A percentile compares a stretch with the other conserved stretches of the same genome.
These are phyloP conservation scores for Pseudopithomyces chartarum DNA, from an alignment of 2,329 filamentous ascomycete genomes.

Conservation along the genomic window DNA sequence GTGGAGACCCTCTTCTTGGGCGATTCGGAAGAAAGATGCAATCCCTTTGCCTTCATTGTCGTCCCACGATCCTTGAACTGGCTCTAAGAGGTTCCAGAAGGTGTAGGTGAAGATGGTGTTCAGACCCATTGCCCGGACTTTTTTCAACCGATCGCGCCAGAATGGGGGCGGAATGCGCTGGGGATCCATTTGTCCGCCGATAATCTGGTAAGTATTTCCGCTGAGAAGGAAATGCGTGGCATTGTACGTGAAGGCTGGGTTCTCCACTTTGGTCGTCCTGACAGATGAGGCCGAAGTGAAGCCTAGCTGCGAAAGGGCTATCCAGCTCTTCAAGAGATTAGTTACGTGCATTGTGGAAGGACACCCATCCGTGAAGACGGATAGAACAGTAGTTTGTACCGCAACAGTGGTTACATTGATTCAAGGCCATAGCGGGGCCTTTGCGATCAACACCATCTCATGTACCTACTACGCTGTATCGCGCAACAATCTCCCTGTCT, in stretches of 20 bases:
- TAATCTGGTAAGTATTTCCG: slow-evolving; percentile 49
- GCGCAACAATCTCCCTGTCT: neutral
- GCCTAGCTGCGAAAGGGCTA: neutral
- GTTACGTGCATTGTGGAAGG: neutral
- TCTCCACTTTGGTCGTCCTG: neutral
- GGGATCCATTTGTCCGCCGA: slow-evolving; percentile 58
- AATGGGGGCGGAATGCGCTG: slow-evolving; percentile 55
- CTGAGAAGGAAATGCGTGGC: slow-evolving; percentile 47
- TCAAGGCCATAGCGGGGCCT: neutral
- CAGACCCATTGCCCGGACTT: slow-evolving; percentile 54
- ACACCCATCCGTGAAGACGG: neutral
- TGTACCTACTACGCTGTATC: neutral
- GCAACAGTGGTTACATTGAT: neutral
- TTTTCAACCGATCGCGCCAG: slow-evolving; percentile 53
- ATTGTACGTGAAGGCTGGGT: slow-evolving; percentile 47
- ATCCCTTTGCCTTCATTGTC: slow-evolving; percentile 53
- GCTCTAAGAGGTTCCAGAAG: slow-evolving; percentile 58
- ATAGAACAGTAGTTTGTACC: neutral
- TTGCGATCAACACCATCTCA: neutral
- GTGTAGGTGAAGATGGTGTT: slow-evolving; percentile 59
- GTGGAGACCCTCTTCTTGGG: slow-evolving; percentile 54
- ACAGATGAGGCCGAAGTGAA: neutral
- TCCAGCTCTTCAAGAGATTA: neutral
- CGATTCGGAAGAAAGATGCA: slow-evolving; percentile 53
- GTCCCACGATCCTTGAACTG: slow-evolving; percentile 47